Base-by-base conservation (phyloP, 2,329 filamentous ascomycete species). In the Trichoderma harzianum region DNA sequence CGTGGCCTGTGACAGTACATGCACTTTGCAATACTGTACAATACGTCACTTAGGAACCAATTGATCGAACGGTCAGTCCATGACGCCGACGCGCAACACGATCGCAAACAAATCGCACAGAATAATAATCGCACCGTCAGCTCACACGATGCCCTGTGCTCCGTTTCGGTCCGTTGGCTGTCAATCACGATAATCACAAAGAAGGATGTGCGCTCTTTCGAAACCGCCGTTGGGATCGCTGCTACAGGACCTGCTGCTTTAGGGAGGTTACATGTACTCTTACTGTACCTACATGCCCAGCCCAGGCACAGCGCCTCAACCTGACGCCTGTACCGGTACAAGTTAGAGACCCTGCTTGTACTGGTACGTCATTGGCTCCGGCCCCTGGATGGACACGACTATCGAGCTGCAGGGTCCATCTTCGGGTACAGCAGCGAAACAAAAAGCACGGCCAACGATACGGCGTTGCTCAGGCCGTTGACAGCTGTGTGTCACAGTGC, bases 251-350 rank as follows among this genome's bases (percentile, higher is more conserved):
- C 68, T 70, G 60, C 68, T 70, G 60, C 51, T 63, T 70, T 70
- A 58, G 68, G 68, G 68, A 70, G 68, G 68, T 70, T 63, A 64
- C 68, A 64, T 70, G 58, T 70, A 57, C 67, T 53, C 47, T 21
- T 24, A 53, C n/a, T 21, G 47, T 53, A 53, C 43, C 43, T 51
- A 51, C 43, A n/a, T 51, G n/a, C 43, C n/a, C n/a, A 51, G 39
- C 39, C 39, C 39, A 43, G 39, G 39, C 39, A 43, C 18, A 43
- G 39, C 39, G 39, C 39, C 18, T 43, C 39, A 43, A n/a, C 39
- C 39, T 18, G 39, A 43, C 39, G 39, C 32, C 57, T 32, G 57
- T 60, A 34, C 57, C 18, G 18, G 10, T 60, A 32, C 8, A n/a
- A 32, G 18, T 14, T 11, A 55, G 32, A n/a, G 64, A 34, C 60